phyloP scores from a whole-genome alignment of 768 basidiomycete species.

The Heimioporus sp. region DNA sequence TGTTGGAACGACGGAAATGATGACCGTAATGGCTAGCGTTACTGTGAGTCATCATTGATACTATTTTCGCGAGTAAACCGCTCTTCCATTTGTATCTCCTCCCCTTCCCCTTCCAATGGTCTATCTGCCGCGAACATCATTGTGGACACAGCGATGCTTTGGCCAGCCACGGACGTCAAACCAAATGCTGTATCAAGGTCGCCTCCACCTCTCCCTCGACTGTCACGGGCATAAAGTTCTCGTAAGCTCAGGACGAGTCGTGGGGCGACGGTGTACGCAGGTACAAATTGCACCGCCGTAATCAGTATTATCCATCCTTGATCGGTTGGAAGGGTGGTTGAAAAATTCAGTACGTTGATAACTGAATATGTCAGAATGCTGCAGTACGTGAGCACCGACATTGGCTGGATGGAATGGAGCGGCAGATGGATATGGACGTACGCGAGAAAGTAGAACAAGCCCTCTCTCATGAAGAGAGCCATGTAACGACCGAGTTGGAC shows the following conservation, averaged over 20 bases:
- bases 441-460: not conserved
- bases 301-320: not conserved
- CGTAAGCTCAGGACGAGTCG: not conserved
- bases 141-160: no score
- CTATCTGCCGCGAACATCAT: no score
- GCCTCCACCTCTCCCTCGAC: not conserved
- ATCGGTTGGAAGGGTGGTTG: not conserved
- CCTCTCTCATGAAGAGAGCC: not conserved
- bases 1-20: no score
- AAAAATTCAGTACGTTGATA: not conserved
- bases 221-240: not conserved
- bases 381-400: not conserved
- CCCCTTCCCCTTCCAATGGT: not conserved
- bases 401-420: not conserved
- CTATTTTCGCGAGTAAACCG: not conserved
- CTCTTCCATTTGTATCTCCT: not conserved
- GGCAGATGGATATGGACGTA: not conserved
- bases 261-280: not conserved
- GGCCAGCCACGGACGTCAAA: no score
- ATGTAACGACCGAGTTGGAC: not conserved
- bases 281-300: not conserved
- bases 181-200: not conserved
- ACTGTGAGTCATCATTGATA: no score
- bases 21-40: no score
- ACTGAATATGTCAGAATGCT: not conserved